A percentile compares a stretch with the other conserved stretches of the same genome.
phyloP scores from a whole-genome alignment of 371 early-diverging fungal species.

The Lichtheimia corymbifera region DNA sequence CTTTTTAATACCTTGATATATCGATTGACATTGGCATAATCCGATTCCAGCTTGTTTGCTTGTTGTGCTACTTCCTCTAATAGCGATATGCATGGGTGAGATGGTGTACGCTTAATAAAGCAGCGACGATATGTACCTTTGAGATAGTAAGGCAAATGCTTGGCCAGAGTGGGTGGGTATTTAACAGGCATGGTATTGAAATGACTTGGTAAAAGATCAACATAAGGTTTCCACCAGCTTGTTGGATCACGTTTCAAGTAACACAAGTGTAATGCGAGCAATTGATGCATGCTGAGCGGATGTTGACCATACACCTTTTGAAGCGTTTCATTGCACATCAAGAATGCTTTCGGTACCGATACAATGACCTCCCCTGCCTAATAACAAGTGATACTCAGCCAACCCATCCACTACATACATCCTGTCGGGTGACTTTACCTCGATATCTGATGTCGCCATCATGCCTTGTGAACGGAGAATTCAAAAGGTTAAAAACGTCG shows the following conservation, averaged over 20 bases:
- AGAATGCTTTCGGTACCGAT: constrained; percentile 52
- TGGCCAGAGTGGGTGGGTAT: constrained; percentile 39
- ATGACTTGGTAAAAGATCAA: constrained; percentile 53
- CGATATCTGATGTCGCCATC: constrained; percentile 65
- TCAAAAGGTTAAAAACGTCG: neutral
- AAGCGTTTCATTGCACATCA: constrained; percentile 49
- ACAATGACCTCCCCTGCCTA: constrained; percentile 63
- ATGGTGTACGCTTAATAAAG: neutral
- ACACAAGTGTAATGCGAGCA: constrained; percentile 54
- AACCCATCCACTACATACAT: neutral
- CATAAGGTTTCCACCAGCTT: constrained; percentile 59
- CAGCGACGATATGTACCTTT: constrained; percentile 22
- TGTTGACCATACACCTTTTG: constrained; percentile 33
- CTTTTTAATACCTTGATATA: constrained; percentile 35
- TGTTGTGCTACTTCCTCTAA: constrained; percentile 49
- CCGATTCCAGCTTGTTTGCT: constrained; percentile 42
- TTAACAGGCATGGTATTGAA: constrained; percentile 65
- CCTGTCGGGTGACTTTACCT: constrained; percentile 19
- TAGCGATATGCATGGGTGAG: neutral
- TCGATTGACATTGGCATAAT: constrained; percentile 38
- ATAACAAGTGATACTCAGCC: neutral
- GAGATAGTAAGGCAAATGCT: constrained; percentile 44
- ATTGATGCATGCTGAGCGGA: constrained; percentile 49
- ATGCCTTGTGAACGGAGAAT: constrained; percentile 29
- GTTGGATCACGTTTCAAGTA: constrained; percentile 38